A percentile compares a stretch with the other conserved stretches of the same genome.
Evolutionary conservation across 139 green algal species (phyloP).

Genomic region (Bryopsis sp.): DNA sequence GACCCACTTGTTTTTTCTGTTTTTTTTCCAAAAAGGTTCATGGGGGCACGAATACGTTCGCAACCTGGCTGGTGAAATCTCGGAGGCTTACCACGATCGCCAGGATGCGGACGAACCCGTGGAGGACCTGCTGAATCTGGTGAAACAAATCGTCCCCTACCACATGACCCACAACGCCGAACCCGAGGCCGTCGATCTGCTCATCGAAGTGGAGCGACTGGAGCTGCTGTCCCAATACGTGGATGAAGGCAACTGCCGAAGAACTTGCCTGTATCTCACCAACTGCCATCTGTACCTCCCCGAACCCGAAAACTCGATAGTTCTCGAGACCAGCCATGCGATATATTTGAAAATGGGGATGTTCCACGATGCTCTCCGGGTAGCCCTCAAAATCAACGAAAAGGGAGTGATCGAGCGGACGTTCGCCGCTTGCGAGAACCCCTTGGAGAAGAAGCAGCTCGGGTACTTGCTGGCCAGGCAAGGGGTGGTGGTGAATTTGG

Average conservation of each 20-base stretch:
- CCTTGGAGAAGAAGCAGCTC: slow-evolving; percentile 81
- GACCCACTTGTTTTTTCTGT: too few species aligned
- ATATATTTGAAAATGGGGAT: slow-evolving; percentile 68
- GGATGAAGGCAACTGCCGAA: slow-evolving; percentile 70
- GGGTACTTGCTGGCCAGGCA: slow-evolving; percentile 80
- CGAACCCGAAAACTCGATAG: slow-evolving; percentile 81
- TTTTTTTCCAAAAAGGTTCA: too few species aligned
- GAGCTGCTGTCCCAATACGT: slow-evolving; percentile 63
- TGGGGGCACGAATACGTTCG: slow-evolving; percentile 98
- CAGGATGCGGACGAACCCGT: slow-evolving; percentile 27
- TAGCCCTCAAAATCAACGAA: slow-evolving; percentile 57
- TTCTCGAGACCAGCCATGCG: slow-evolving; percentile 64
- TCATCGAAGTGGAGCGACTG: slow-evolving; percentile 92
- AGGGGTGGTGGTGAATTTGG: slow-evolving; percentile 53
- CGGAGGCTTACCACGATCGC: slow-evolving; percentile 52
- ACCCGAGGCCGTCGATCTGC: slow-evolving; percentile 95
- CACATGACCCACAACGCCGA: slow-evolving; percentile 97
- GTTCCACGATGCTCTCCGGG: slow-evolving; percentile 75
- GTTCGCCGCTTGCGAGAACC: slow-evolving; percentile 52
- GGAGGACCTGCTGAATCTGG: slow-evolving; percentile 79
- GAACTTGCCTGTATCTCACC: slow-evolving; percentile 92
- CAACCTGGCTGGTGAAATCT: slow-evolving; percentile 86
- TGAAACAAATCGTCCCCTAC: slow-evolving; percentile 89
- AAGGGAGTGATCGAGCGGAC: slow-evolving; percentile 36
- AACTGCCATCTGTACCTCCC: slow-evolving; percentile 83